A percentile compares a stretch with the other conserved stretches of the same genome.
phyloP scores from a whole-genome alignment of 2,329 filamentous ascomycete species.

The Pyrenophora seminiperda region DNA sequence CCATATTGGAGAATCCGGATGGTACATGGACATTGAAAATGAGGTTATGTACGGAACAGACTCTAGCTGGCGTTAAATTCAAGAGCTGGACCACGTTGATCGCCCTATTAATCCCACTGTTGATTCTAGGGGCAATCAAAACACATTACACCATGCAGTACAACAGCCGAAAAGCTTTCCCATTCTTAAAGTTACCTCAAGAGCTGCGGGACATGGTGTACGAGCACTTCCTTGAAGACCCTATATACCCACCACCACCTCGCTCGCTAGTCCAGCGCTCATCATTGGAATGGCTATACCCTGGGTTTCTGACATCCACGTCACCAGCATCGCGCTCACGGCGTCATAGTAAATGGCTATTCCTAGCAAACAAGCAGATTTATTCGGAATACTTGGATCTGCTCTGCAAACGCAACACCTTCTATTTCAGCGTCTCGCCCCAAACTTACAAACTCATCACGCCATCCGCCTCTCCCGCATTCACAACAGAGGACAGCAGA shows the following conservation, averaged over 20 bases:
- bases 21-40: not conserved
- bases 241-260: slow-evolving; percentile 33
- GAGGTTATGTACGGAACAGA: not conserved
- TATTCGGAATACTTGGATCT: slow-evolving; percentile 44
- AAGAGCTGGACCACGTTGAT: slow-evolving; percentile 10
- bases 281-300: slow-evolving; percentile 26
- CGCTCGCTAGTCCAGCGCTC: slow-evolving; percentile 15
- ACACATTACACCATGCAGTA: slow-evolving; percentile 30
- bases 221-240: slow-evolving; percentile 38
- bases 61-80: not conserved
- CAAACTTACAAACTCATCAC: slow-evolving; percentile 31
- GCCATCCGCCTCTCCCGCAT: not conserved
- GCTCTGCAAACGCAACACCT: slow-evolving; percentile 37
- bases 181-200: slow-evolving; percentile 37
- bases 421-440: slow-evolving; percentile 41
- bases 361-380: slow-evolving; percentile 43
- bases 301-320: slow-evolving; percentile 8
- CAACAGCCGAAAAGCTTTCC: slow-evolving; percentile 28
- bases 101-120: slow-evolving; percentile 17
- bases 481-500: slow-evolving; percentile 5
- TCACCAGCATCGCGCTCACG: slow-evolving; percentile 1
- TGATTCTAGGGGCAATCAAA: slow-evolving; percentile 13
- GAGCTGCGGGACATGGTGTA: slow-evolving; percentile 45
- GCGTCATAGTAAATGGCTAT: slow-evolving; percentile 29
- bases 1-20: not conserved